Evolutionary conservation across 23 red algal species (phyloP), one percentile per base, ranked within the genome.

Genomic region (Pyropia yezoensis): DNA sequence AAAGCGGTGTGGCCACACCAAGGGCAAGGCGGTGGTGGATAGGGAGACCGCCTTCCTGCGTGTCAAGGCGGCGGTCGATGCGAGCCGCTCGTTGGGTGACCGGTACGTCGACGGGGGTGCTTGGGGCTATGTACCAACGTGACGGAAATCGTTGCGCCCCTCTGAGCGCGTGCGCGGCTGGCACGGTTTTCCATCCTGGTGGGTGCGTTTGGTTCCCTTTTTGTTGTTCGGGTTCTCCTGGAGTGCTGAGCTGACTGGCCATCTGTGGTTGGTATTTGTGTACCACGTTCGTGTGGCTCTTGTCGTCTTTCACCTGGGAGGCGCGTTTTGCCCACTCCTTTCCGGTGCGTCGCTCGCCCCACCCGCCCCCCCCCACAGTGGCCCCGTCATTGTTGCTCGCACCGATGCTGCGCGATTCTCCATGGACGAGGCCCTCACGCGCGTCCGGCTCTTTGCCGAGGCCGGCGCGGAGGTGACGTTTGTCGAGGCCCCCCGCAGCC

Each of bases 1-100:
- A 30, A 96, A 96, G 70, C 82, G 91, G 63, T 96, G 76, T 72
- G 91, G 91, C 20, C 91, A 96, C 75, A 96, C 91, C 1, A 74
- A 71, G 55, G 91, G 78, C 65, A 96, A 96, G 65, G 78, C 71
- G 14, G 91, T 96, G 16, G 91, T 96, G 8, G 69, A 74, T 24
- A 63, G 85, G 45, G 71, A 71, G 7, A 83, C 90, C 33, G 91
- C 91, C 24, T n/a, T 89, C 13, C 20, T 65, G 23, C 91, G 91
- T n/a, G 69, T 88, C 60, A 56, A 54, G 60, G 91, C 91, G 24
- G 91, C 91, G 15, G 78, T 87, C 24, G 91, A 96, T 69, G 91
- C 91, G 18, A 63, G 91, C 61, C 79, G 67, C 66, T 54, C 68
- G 66, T 28, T 70, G 24, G 63, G 30, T 7, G 62, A 47, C 39